Percentiles rank a stretch among this genome's conserved stretches.
Evolutionary conservation across 768 basidiomycete genomes (phyloP).

Genomic region (Lentinula boryana): DNA sequence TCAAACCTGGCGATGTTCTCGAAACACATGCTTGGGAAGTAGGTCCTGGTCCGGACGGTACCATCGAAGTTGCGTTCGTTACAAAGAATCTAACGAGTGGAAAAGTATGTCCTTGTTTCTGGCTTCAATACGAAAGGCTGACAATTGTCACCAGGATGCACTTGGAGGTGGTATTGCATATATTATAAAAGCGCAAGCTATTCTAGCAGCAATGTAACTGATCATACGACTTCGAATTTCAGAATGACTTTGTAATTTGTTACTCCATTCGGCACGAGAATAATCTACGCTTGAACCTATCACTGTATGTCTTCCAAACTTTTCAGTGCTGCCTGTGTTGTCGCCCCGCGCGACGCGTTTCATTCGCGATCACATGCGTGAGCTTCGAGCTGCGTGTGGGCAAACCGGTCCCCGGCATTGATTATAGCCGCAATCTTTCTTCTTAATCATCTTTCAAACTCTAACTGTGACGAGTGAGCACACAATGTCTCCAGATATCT

Average conservation of each 20-base stretch:
- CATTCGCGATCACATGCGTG: background rate
- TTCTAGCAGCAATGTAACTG: conserved; percentile 14
- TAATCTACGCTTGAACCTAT: too few species aligned
- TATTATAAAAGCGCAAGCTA: conserved; percentile 44
- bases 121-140: background rate
- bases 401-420: background rate
- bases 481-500: conserved; percentile 50
- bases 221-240: too few species aligned
- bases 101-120: conserved; percentile 35
- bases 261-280: too few species aligned
- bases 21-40: conserved; percentile 80
- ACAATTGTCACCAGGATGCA: conserved; percentile 28
- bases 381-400: background rate
- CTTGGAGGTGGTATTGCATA: conserved; percentile 63
- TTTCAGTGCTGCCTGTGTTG: too few species aligned
- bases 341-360: background rate
- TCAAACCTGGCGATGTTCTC: conserved; percentile 75
- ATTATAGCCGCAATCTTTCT: background rate
- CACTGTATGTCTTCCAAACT: too few species aligned
- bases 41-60: conserved; percentile 55
- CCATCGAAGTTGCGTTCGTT: conserved; percentile 53
- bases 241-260: too few species aligned
- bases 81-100: conserved; percentile 56
- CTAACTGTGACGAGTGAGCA: background rate
- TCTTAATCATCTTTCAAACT: background rate